Evolutionary conservation across 192 early-diverging fungal genomes (phyloP), one percentile per base, ranked within the genome.

Genomic region (Coemansia sp.): DNA sequence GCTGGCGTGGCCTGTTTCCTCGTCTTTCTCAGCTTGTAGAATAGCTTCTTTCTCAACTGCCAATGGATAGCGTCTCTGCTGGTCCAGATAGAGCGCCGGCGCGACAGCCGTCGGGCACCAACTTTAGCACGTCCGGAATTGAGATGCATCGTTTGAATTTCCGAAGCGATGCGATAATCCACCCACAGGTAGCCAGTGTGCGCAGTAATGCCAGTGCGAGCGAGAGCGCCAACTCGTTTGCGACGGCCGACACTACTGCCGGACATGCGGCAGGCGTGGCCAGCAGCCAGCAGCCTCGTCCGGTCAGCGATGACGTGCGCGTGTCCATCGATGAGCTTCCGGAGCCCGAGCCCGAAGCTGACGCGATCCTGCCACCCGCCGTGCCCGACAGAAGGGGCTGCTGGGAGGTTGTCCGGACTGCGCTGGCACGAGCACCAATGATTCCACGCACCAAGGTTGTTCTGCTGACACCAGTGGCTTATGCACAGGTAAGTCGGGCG

Each of bases 121-220:
- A 45, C 26, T 15, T 17, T 15, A 39, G 38, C 38, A 39, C 38
- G 19, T 39, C 38, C 1, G 38, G 15, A 39, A 45, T 26, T 45
- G 35, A 19, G 7, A 21, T 40, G 39, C 36, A 15, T 35, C 23
- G 7, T n/a, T 3, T 23, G 14, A 26, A 40, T 40, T 39, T 36
- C 23, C 11, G 15, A 19, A 14, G 26, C n/a, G 23, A 8, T 29
- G 38, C 14, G 32, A 23, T 5, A 53, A 53, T n/a, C 26, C 23
- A 8, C 14, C 15, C 4, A n/a, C 32, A 28, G 11, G 7, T 22
- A 19, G 25, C n/a, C 8, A 21, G 40, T 31, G 20, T 29, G 11
- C 10, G 20, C 28, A 43, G 53, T 55, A 43, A 43, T 28, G 10
- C 15, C 51, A 38, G 36, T 40, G 40, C 36, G 36, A 26, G 51